Evolutionary conservation across 768 basidiomycete genomes (phyloP).

Genomic region (Lactifluus piperatus): DNA sequence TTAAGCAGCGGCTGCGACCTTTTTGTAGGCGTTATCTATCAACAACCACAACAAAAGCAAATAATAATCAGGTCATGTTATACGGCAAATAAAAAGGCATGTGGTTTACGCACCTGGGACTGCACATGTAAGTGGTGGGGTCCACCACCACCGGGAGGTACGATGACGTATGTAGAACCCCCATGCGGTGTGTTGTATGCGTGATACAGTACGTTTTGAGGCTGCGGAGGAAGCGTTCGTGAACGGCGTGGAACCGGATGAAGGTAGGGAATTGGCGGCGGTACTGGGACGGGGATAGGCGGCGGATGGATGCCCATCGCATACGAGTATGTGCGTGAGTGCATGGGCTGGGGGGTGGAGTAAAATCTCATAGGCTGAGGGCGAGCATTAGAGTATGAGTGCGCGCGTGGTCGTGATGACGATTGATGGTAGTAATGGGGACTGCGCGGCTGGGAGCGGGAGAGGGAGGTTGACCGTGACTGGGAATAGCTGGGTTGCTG

Average conservation of each 20-base stretch:
- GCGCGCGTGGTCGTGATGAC: neutral
- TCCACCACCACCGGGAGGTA: neutral
- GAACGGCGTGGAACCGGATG: slow-evolving; percentile 8
- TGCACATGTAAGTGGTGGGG: slow-evolving; percentile 10
- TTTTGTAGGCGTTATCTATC: slow-evolving; percentile 6
- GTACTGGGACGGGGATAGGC: slow-evolving; percentile 4
- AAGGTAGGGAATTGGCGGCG: neutral
- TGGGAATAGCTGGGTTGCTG: neutral
- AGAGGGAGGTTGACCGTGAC: slow-evolving; percentile 8
- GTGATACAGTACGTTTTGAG: slow-evolving; percentile 3
- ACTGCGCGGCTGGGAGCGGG: neutral
- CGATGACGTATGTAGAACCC: slow-evolving; percentile 12
- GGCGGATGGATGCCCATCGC: slow-evolving; percentile 1
- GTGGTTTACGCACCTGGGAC: slow-evolving; percentile 1
- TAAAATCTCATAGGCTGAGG: slow-evolving; percentile 1
- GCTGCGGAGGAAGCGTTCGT: slow-evolving; percentile 11
- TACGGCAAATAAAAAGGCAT: slow-evolving; percentile 1
- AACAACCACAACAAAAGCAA: neutral
- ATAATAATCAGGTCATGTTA: neutral
- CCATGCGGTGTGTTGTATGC: slow-evolving; percentile 14
- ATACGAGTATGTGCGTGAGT: slow-evolving; percentile 18
- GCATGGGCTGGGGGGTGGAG: neutral
- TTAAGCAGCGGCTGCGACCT: slow-evolving; percentile 16
- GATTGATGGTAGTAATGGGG: neutral
- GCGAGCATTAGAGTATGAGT: slow-evolving; percentile 3